Conservation (phyloP, 2,329 filamentous ascomycete genomes). For the Colletotrichum lini region DNA sequence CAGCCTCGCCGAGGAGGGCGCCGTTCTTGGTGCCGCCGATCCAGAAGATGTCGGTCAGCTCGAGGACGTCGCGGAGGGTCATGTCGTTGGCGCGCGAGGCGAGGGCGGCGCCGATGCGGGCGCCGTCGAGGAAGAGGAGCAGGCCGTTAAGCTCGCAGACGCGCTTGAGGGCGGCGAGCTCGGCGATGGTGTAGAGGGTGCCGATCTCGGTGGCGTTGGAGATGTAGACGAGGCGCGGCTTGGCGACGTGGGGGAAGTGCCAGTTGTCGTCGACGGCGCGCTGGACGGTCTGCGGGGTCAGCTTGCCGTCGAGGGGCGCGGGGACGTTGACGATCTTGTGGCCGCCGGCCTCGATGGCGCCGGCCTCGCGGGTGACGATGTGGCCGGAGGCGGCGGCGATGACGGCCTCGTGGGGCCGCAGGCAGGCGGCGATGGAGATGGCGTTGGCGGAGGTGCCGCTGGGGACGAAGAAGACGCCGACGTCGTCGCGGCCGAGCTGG, state of each 20-base stretch:
- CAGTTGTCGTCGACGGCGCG: conserved; percentile 62
- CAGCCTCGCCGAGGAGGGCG: conserved; percentile 64
- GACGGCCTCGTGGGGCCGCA: conserved; percentile 65
- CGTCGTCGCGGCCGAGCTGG: conserved; percentile 51
- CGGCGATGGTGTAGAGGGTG: conserved; percentile 61
- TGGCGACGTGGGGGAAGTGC: conserved; percentile 67
- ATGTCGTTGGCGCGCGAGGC: conserved; percentile 60
- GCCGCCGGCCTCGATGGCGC: conserved; percentile 65
- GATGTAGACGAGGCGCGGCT: conserved; percentile 65
- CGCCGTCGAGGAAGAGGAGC: conserved; percentile 64
- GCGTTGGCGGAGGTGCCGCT: conserved; percentile 67
- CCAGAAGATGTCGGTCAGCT: conserved; percentile 68
- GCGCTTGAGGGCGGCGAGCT: conserved; percentile 58
- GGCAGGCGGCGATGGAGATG: conserved; percentile 65
- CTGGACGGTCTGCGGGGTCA: conserved; percentile 59
- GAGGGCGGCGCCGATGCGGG: conserved; percentile 58
- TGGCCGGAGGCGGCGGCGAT: conserved; percentile 65
- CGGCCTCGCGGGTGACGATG: conserved; percentile 64
- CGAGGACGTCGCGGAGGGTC: conserved; percentile 59
- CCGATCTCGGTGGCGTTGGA: conserved; percentile 67
- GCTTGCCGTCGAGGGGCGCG: conserved; percentile 60
- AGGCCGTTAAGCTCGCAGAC: conserved; percentile 59
- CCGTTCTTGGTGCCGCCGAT: conserved; percentile 68
- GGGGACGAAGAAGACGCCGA: conserved; percentile 65
- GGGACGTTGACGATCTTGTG: conserved; percentile 66